Conservation (phyloP, 306 rosid genomes). For the Rosa rugosa region DNA sequence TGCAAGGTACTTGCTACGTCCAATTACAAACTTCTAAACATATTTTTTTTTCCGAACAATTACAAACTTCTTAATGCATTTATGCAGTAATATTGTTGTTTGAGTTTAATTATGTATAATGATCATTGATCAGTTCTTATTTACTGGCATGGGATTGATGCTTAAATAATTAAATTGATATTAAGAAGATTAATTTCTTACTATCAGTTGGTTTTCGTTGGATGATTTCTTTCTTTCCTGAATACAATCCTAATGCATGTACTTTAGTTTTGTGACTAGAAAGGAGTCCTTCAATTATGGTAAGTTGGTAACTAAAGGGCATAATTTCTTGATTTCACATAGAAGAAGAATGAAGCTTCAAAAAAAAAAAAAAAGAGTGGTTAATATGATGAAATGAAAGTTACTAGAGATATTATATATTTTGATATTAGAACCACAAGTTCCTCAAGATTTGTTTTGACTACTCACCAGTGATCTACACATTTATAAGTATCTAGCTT, state of each 20-base stretch:
- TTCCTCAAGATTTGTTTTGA: neutral
- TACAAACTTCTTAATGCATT: neutral
- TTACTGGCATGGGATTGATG: neutral
- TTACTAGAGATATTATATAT: neutral
- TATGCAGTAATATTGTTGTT: neutral
- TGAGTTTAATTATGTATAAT: neutral
- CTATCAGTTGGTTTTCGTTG: neutral
- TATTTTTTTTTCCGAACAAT: no score
- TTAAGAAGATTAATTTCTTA: neutral
- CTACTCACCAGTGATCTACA: neutral
- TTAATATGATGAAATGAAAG: neutral
- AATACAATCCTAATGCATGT: neutral
- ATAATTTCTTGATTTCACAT: neutral
- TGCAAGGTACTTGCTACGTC: constrained; percentile 61
- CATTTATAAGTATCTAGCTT: neutral
- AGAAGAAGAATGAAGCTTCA: no score
- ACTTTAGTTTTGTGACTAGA: no score
- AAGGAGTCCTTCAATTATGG: no score
- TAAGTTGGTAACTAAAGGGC: neutral
- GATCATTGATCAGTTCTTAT: neutral
- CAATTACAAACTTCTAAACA: neutral
- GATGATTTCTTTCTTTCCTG: neutral
- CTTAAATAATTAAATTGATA: neutral
- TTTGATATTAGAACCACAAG: neutral
- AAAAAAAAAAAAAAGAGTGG: neutral